phyloP scores from a whole-genome alignment of 2,329 filamentous ascomycete species.

The Curvularia verruculosa region DNA sequence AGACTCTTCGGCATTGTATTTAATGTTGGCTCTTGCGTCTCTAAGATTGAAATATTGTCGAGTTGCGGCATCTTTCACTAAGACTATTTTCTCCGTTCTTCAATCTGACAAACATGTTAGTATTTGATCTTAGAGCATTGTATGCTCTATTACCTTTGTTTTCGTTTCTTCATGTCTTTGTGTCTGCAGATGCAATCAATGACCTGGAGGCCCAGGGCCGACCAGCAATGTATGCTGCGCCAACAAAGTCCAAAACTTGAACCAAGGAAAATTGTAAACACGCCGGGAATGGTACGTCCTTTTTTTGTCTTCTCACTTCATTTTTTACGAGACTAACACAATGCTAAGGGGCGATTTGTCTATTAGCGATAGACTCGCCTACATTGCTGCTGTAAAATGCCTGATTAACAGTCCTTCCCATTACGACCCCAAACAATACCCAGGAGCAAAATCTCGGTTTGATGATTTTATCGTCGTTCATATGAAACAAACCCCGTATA shows the following conservation, averaged over 20 bases:
- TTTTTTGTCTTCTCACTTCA: no score
- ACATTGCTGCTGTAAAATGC: constrained; percentile 48
- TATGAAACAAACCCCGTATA: constrained; percentile 45
- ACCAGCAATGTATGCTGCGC: constrained; percentile 33
- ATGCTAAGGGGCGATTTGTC: constrained; percentile 36
- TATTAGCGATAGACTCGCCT: constrained; percentile 41
- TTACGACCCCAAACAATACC: constrained; percentile 27
- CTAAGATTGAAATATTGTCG: not conserved
- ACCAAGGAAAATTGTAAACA: constrained; percentile 39
- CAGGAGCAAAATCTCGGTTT: constrained; percentile 43
- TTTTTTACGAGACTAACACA: not conserved
- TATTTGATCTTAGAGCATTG: constrained; percentile 24
- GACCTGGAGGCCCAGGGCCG: constrained; percentile 38
- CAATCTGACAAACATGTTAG: constrained; percentile 23
- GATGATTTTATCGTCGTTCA: constrained; percentile 48
- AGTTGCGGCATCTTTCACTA: not conserved
- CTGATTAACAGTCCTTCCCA: constrained; percentile 35
- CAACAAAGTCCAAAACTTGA: constrained; percentile 39
- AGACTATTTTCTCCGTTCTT: not conserved
- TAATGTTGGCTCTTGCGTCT: not conserved
- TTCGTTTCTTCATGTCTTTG: constrained; percentile 28
- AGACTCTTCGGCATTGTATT: not conserved
- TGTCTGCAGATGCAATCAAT: constrained; percentile 34
- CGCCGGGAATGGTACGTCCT: constrained; percentile 37
- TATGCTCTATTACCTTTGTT: constrained; percentile 30